Base-by-base conservation (phyloP, 176 grass and related monocot species). In the Eragrostis curvula region DNA sequence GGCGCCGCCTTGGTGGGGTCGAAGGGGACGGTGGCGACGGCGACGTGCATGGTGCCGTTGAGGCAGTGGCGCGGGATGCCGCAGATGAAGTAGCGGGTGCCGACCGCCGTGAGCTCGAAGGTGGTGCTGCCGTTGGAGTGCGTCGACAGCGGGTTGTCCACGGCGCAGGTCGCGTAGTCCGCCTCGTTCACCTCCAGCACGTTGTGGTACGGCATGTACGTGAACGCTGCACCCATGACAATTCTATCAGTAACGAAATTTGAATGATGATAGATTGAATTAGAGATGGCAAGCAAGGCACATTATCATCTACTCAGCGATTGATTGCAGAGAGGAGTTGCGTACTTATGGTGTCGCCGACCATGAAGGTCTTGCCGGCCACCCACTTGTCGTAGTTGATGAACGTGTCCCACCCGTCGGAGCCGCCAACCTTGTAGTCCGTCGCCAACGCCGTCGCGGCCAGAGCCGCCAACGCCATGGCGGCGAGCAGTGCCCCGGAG, bases 1-100 rank as follows among this genome's bases (percentile, higher is more conserved):
- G 61, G 65, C 17, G 74, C 40, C 2, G 69, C 47, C 0, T 70
- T 25, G 7, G 79, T 40, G 12, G 84, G 49, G 45, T 61, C 66
- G 69, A 57, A 87, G 12, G 87, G 76, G 41, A 71, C 71, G 55
- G 88, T 81, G 71, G 82, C 66, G 87, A 97, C 60, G 32, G 59
- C 61, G 58, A 94, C 29, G 88, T 90, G 83, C 91, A 94, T 97
- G 67, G 88, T 90, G 64, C 94, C 91, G 62, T 84, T 71, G 71
- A 48, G 49, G 89, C 89, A 94, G 85, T 94, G 87, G 45, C 81
- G 81, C 30, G 91, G 73, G 73, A 90, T 85, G 27, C 94, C 87
- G 78, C 94, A 97, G 81, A 97, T 94, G 91, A 94, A 97, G 86
- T 94, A 94, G 62, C 91, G 82, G 2, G 80, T 91, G 55, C 91